Percentiles rank a stretch among this genome's conserved stretches.
Evolutionary conservation across 1,139 yeast species (phyloP).

Genomic region (Nakaseomyces sp.): DNA sequence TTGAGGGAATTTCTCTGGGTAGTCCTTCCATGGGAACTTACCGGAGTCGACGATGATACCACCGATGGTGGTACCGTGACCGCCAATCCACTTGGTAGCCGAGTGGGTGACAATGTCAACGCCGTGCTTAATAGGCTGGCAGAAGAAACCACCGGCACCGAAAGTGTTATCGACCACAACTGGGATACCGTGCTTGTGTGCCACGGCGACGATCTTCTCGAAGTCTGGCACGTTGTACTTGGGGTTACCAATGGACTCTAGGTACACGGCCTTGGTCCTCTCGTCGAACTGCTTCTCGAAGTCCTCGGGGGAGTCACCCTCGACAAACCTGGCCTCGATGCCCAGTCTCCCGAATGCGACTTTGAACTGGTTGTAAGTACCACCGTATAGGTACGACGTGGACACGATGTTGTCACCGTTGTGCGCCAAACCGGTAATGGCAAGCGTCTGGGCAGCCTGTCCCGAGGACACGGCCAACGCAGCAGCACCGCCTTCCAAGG

Average conservation of each 20-base stretch:
- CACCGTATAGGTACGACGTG: constrained; percentile 87
- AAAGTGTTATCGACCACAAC: constrained; percentile 94
- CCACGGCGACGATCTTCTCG: constrained; percentile 62
- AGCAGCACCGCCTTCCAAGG: constrained; percentile 85
- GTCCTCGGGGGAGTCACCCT: constrained; percentile 65
- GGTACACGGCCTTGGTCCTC: constrained; percentile 79
- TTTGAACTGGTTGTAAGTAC: constrained; percentile 91
- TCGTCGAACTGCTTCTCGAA: constrained; percentile 68
- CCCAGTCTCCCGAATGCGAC: constrained; percentile 85
- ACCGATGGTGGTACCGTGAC: constrained; percentile 92
- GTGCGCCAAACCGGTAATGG: constrained; percentile 77
- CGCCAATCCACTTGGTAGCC: constrained; percentile 97
- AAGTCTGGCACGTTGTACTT: constrained; percentile 89
- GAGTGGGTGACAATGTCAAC: constrained; percentile 82
- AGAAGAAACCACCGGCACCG: constrained; percentile 90
- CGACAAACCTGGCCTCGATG: constrained; percentile 72
- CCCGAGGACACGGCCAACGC: constrained; percentile 92
- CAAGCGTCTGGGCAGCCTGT: constrained; percentile 87
- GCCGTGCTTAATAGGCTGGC: constrained; percentile 80
- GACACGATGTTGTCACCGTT: constrained; percentile 84
- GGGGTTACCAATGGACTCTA: constrained; percentile 93
- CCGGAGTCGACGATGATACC: constrained; percentile 89
- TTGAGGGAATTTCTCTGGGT: constrained; percentile 85
- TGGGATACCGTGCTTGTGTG: constrained; percentile 84
- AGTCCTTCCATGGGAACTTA: constrained; percentile 80